Percentiles rank a stretch among this genome's conserved stretches.
Evolutionary conservation across 179 eudicot genomes (phyloP).

Genomic region (Nepenthes alata): DNA sequence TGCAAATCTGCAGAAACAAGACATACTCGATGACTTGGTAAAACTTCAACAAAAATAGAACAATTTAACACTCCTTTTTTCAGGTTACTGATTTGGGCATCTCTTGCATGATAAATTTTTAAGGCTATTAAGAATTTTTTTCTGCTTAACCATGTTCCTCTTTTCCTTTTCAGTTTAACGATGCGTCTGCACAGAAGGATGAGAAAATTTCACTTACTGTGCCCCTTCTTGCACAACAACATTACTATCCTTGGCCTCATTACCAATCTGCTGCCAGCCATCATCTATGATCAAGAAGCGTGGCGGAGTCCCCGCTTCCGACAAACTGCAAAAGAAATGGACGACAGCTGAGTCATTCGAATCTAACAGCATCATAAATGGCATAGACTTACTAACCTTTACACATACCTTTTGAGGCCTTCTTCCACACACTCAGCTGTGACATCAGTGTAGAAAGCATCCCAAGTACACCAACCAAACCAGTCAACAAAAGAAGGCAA

Average conservation of each 20-base stretch:
- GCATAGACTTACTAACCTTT: neutral
- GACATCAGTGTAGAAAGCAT: constrained; percentile 96
- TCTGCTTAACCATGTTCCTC: too few species aligned
- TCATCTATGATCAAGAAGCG: constrained; percentile 86
- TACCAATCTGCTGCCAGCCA: constrained; percentile 96
- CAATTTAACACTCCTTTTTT: neutral
- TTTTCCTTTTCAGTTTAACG: neutral
- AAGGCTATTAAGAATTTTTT: neutral
- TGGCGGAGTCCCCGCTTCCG: constrained; percentile 70
- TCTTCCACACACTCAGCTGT: constrained; percentile 91
- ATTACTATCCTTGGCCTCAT: constrained; percentile 33
- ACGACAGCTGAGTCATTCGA: neutral
- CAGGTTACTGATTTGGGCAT: too few species aligned
- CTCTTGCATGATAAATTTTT: too few species aligned
- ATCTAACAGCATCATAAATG: neutral
- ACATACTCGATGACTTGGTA: neutral
- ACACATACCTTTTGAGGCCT: constrained; percentile 66
- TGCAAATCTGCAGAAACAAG: constrained; percentile 56
- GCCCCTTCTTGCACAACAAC: constrained; percentile 90
- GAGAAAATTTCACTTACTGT: constrained; percentile 49
- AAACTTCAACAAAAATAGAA: neutral
- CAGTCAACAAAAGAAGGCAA: constrained; percentile 81
- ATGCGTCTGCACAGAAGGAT: neutral
- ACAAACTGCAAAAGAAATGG: constrained; percentile 39
- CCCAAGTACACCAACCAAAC: constrained; percentile 99